Percentiles rank a stretch among this genome's conserved stretches.
phyloP scores from a whole-genome alignment of 352 stramenopile species.

The Phytophthora ramorum region DNA sequence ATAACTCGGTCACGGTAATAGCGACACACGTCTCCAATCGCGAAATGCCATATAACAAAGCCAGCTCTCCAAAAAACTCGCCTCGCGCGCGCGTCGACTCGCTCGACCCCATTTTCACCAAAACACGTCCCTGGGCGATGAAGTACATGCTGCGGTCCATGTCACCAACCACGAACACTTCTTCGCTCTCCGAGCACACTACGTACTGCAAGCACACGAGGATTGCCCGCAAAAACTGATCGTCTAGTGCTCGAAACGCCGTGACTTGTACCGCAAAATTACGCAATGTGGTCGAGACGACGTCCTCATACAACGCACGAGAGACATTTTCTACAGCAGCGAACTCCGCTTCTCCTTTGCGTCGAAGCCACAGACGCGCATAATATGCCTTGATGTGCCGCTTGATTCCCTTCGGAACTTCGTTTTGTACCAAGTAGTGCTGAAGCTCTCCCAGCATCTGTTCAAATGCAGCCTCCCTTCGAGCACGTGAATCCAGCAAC shows the following conservation, averaged over 20 bases:
- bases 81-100: constrained; percentile 61
- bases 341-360: constrained; percentile 63
- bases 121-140: constrained; percentile 62
- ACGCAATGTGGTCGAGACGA: constrained; percentile 56
- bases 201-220: constrained; percentile 68
- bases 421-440: constrained; percentile 75
- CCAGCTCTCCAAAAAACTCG: constrained; percentile 70
- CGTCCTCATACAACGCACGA: constrained; percentile 60
- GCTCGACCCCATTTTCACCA: constrained; percentile 61
- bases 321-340: constrained; percentile 56
- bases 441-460: constrained; percentile 71
- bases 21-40: constrained; percentile 70
- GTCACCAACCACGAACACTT: constrained; percentile 73
- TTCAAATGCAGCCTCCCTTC: constrained; percentile 63
- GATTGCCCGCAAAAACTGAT: constrained; percentile 67
- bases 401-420: constrained; percentile 69
- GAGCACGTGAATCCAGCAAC: constrained; percentile 52
- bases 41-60: constrained; percentile 67
- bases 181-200: constrained; percentile 69
- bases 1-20: constrained; percentile 64
- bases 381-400: constrained; percentile 82
- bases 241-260: constrained; percentile 59
- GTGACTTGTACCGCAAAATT: constrained; percentile 59
- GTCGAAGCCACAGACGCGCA: constrained; percentile 60
- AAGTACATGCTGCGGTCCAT: constrained; percentile 87